Conservation (phyloP, 495 filamentous ascomycete genomes). For the Neurospora sublineolata region DNA sequence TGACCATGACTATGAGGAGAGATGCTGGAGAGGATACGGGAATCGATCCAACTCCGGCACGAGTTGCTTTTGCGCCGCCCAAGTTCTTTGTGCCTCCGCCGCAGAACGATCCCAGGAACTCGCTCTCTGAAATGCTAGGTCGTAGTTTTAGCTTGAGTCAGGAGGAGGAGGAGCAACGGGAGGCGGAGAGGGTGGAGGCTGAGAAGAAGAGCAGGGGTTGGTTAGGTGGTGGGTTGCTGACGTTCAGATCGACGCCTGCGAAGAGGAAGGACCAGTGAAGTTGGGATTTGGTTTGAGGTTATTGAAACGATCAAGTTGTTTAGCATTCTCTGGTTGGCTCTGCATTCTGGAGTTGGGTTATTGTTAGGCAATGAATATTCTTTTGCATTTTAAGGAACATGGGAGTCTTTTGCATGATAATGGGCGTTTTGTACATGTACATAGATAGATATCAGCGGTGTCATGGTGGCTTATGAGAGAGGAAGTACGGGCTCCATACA, state of each 20-base stretch:
- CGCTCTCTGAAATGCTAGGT: conserved; percentile 10
- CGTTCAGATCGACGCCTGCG: neutral
- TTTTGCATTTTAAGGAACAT: neutral
- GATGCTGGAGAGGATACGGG: neutral
- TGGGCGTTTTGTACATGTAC: neutral
- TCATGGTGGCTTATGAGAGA: neutral
- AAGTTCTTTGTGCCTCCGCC: conserved; percentile 10
- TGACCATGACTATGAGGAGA: neutral
- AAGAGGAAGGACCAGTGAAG: neutral
- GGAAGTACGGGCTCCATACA: neutral
- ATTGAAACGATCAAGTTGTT: neutral
- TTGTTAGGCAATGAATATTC: neutral
- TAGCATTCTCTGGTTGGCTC: neutral
- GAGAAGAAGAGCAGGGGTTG: neutral
- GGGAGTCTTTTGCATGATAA: neutral
- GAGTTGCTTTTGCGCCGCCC: conserved; percentile 8
- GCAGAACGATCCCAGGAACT: conserved; percentile 10
- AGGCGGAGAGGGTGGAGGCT: neutral
- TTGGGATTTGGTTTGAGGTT: neutral
- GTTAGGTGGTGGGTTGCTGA: neutral
- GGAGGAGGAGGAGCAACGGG: neutral
- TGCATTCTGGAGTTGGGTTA: neutral
- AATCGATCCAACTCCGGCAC: neutral
- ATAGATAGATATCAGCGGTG: neutral
- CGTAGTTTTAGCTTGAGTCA: conserved; percentile 7